These are phyloP conservation scores for Phylloboletellus chloephorus DNA, from an alignment of 1,284 basidiomycete genomes.

Conservation along the genomic window DNA sequence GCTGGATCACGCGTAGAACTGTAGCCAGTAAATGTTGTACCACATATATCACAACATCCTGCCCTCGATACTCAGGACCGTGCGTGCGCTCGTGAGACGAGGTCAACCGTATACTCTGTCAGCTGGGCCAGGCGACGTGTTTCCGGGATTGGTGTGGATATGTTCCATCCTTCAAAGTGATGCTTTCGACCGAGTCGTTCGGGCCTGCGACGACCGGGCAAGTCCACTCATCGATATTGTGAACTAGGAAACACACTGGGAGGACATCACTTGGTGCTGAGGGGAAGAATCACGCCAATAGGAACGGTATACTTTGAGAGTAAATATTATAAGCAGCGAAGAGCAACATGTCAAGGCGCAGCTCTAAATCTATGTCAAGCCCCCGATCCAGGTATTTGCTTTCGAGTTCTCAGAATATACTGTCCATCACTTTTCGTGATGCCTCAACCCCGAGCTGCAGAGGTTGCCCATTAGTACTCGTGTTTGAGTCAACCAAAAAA, in stretches of 20 bases:
- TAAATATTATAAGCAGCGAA: constrained; percentile 4
- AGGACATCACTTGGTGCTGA: constrained; percentile 39
- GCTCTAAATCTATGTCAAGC: constrained; percentile 9
- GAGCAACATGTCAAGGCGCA: constrained; percentile 14
- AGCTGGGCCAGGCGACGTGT: constrained; percentile 22
- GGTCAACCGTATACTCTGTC: constrained; percentile 32
- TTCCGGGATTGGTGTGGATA: constrained; percentile 39
- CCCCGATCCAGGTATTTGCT: constrained; percentile 7
- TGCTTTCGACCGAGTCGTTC: constrained; percentile 32
- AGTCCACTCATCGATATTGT: constrained; percentile 53
- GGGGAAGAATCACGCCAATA: not conserved
- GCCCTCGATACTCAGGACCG: constrained; percentile 18
- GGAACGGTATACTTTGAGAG: constrained; percentile 8
- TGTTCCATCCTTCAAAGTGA: constrained; percentile 29
- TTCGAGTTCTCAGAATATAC: constrained; percentile 42
- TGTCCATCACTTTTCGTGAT: constrained; percentile 69
- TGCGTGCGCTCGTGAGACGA: constrained; percentile 26
- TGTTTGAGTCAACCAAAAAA: constrained; percentile 2
- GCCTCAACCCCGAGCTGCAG: constrained; percentile 76
- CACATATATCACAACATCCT: not conserved
- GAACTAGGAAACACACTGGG: constrained; percentile 47
- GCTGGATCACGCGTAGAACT: constrained; percentile 7
- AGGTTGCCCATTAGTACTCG: constrained; percentile 5
- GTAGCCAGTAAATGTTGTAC: constrained; percentile 6
- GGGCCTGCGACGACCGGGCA: constrained; percentile 38